These are phyloP conservation scores for Rhododendron ovatum DNA, from an alignment of 148 eudicot genomes.

Conservation along the genomic window DNA sequence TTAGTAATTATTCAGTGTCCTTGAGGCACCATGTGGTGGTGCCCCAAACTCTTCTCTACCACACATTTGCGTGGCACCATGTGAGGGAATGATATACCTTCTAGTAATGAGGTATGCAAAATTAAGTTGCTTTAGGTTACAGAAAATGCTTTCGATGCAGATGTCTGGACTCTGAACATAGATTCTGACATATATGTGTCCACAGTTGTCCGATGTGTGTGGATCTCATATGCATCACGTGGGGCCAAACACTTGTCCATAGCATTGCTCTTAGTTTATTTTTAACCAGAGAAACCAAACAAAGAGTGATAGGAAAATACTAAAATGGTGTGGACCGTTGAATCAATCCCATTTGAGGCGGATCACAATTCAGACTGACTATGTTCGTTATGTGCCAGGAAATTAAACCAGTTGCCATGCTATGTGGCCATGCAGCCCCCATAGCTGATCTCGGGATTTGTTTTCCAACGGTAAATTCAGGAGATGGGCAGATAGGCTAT, in stretches of 20 bases:
- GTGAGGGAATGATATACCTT: background rate
- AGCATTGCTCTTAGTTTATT: background rate
- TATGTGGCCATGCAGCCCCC: slow-evolving; percentile 92
- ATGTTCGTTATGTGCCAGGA: slow-evolving; percentile 44
- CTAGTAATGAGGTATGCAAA: background rate
- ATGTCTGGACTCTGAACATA: background rate
- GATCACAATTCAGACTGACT: slow-evolving; percentile 4
- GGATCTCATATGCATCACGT: background rate
- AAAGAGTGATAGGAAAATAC: background rate
- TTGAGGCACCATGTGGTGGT: too few relatives aligned
- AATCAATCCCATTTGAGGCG: background rate
- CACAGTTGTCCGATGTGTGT: background rate
- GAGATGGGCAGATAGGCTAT: slow-evolving; percentile 40
- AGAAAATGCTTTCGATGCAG: background rate
- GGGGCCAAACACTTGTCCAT: background rate
- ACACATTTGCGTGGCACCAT: too few relatives aligned
- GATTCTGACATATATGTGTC: background rate
- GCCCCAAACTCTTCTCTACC: too few relatives aligned
- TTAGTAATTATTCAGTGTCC: too few relatives aligned
- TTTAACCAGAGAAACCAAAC: background rate
- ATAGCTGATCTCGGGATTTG: slow-evolving; percentile 75
- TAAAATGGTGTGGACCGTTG: background rate
- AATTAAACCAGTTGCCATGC: slow-evolving; percentile 71
- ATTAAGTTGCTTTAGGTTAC: background rate
- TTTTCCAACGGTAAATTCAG: slow-evolving; percentile 50